Base-by-base conservation (phyloP, 805 yeast genomes). In the Torulaspora quercuum region DNA sequence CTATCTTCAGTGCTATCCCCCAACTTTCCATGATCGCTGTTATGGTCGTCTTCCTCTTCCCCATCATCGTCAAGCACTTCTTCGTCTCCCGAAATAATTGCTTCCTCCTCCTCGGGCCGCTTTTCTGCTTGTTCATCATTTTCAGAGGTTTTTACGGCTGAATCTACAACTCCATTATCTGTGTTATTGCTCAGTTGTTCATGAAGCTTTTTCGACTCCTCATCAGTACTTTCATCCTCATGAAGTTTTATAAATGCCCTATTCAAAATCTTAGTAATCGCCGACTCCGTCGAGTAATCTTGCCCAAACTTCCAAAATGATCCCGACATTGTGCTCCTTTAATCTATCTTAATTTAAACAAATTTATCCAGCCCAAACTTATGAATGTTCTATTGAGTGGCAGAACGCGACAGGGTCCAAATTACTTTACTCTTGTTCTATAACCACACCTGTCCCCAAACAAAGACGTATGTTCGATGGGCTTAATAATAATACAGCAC, bases 251-350 rank as follows among this genome's bases (percentile, higher is more conserved):
- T 37, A 25, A 65, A 65, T 2, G 67, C 66, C 13, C 53, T 59
- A 35, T 63, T 64, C 39, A 67, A 44, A 3, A 74, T 59, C 25
- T 65, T 70, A 39, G 79, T 74, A 34, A 78, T 70, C 35, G 77
- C 70, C 2, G 82, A 73, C 24, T 72, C 76, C 25, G 69, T 61
- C 34, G 72, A 63, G 55, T 75, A 78, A 46, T 73, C 80, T 52
- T 72, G 76, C 9, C 76, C 76, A 54, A 73, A 72, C 45, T 74
- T 71, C 83, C 83, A 78, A 52, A 76, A 77, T 17, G 81, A 63
- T 6, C 67, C 63, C 2, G 70, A 63, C 70, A 66, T 66, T 10
- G n/a, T n/a, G n/a, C n/a, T n/a, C n/a, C n/a, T n/a, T n/a, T n/a
- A n/a, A n/a, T n/a, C 28, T 22, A 27, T 11, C 5, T 14, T 13